These are phyloP conservation scores for Setaria italica DNA, from an alignment of 202 grass and related monocot species.

Conservation along the genomic window DNA sequence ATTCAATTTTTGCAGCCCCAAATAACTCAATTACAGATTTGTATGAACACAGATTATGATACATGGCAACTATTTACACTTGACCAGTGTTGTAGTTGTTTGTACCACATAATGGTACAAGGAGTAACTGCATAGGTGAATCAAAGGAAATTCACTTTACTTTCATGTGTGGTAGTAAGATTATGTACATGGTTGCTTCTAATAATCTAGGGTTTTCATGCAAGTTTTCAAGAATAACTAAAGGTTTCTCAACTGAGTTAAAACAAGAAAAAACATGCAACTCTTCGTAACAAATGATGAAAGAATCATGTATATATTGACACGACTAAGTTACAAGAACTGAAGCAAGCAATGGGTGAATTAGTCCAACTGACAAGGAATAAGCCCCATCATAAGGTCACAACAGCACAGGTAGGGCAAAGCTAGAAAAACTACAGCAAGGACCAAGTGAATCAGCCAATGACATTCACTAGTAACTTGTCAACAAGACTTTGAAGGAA, in stretches of 20 bases:
- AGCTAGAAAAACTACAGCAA: constrained; percentile 16
- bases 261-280: neutral
- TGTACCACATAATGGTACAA: neutral
- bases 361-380: constrained; percentile 1
- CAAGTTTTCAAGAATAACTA: neutral
- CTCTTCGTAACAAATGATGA: neutral
- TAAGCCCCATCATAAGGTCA: neutral
- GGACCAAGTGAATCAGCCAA: constrained; percentile 7
- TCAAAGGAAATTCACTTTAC: too few relatives aligned
- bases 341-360: neutral
- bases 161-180: neutral
- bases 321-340: neutral
- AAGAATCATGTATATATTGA: constrained; percentile 1
- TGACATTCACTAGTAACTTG: neutral
- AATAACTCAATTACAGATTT: constrained; percentile 11
- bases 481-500: neutral
- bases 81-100: neutral
- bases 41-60: neutral
- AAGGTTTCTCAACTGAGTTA: neutral
- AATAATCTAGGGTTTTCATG: neutral
- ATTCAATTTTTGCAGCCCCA: neutral
- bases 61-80: constrained; percentile 32
- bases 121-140: neutral
- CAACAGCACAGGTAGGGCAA: neutral
- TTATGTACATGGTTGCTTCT: constrained; percentile 10